A percentile compares a stretch with the other conserved stretches of the same genome.
These are phyloP conservation scores for Emmonsiellopsis sp. DNA, from an alignment of 2,329 filamentous ascomycete species.

Conservation along the genomic window DNA sequence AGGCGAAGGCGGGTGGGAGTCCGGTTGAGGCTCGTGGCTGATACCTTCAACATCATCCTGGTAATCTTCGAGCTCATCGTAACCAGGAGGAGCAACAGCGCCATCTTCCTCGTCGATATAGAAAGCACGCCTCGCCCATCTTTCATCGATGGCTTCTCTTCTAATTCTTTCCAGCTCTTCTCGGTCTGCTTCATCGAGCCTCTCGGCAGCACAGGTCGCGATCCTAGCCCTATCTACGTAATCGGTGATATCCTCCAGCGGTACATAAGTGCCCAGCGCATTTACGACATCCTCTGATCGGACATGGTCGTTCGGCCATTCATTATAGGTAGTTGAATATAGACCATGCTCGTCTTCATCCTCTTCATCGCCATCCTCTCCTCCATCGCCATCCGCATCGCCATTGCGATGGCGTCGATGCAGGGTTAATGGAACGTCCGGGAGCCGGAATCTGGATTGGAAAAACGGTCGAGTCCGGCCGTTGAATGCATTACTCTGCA, in stretches of 20 bases:
- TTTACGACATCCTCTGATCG: slow-evolving; percentile 32
- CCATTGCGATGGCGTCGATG: slow-evolving; percentile 2
- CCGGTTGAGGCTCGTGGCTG: slow-evolving; percentile 12
- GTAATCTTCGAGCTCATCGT: slow-evolving; percentile 38
- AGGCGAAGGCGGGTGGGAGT: slow-evolving; percentile 36
- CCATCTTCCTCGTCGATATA: slow-evolving; percentile 84
- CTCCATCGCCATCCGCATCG: slow-evolving; percentile 5
- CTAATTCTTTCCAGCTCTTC: slow-evolving; percentile 29
- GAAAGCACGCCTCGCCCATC: slow-evolving; percentile 70
- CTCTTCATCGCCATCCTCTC: slow-evolving; percentile 15
- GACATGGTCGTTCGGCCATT: slow-evolving; percentile 33
- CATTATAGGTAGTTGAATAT: slow-evolving; percentile 16
- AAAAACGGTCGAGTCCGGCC: slow-evolving; percentile 18
- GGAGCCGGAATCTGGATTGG: slow-evolving; percentile 9
- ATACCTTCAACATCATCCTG: slow-evolving; percentile 43
- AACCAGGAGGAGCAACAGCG: slow-evolving; percentile 53
- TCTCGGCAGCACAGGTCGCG: slow-evolving; percentile 27
- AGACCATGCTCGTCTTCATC: slow-evolving; percentile 9
- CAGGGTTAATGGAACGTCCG: slow-evolving; percentile 6
- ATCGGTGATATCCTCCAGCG: slow-evolving; percentile 34
- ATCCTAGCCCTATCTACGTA: slow-evolving; percentile 33
- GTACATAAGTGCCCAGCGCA: slow-evolving; percentile 33
- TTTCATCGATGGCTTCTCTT: slow-evolving; percentile 48
- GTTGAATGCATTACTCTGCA: slow-evolving; percentile 23
- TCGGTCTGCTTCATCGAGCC: slow-evolving; percentile 31